Conservation (phyloP, 495 filamentous ascomycete genomes). For the Apodospora peruviana region DNA sequence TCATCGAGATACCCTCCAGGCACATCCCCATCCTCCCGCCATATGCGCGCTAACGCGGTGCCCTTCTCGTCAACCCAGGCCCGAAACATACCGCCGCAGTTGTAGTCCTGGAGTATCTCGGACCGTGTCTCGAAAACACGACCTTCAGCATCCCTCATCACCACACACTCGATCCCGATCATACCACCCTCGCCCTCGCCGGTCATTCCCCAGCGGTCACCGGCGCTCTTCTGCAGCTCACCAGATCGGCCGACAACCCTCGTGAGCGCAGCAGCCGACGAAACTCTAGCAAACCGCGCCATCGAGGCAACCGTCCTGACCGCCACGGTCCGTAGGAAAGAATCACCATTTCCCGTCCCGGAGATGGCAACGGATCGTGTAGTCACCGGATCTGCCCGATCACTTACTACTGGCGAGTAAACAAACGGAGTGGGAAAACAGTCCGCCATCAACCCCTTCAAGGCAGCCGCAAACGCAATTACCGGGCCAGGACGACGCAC, state of each 20-base stretch:
- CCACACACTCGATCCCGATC: conserved; percentile 71
- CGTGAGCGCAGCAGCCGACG: conserved; percentile 46
- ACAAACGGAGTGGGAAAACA: conserved; percentile 43
- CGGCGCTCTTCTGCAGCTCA: conserved; percentile 71
- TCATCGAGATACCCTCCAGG: conserved; percentile 1
- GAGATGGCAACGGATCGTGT: conserved; percentile 65
- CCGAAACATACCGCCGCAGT: conserved; percentile 87
- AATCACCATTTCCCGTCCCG: conserved; percentile 87
- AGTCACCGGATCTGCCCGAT: conserved; percentile 10
- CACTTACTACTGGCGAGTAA: conserved; percentile 24
- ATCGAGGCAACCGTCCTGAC: conserved; percentile 68
- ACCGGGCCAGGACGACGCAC: no score
- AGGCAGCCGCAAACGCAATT: conserved; percentile 32
- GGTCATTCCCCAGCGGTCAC: conserved; percentile 65
- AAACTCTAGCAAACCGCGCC: conserved; percentile 49
- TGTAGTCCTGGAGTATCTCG: conserved; percentile 67
- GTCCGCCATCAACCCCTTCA: conserved; percentile 43
- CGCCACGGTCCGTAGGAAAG: conserved; percentile 72
- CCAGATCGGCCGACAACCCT: conserved; percentile 65
- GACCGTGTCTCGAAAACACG: conserved; percentile 33
- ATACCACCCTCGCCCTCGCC: conserved; percentile 83
- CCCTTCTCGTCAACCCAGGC: conserved; percentile 68
- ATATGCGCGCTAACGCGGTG: conserved; percentile 58
- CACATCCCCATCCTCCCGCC: conserved; percentile 28
- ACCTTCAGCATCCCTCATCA: conserved; percentile 35